Base-by-base conservation (phyloP, 306 rosid species). In the Chamaecrista fasciculata region DNA sequence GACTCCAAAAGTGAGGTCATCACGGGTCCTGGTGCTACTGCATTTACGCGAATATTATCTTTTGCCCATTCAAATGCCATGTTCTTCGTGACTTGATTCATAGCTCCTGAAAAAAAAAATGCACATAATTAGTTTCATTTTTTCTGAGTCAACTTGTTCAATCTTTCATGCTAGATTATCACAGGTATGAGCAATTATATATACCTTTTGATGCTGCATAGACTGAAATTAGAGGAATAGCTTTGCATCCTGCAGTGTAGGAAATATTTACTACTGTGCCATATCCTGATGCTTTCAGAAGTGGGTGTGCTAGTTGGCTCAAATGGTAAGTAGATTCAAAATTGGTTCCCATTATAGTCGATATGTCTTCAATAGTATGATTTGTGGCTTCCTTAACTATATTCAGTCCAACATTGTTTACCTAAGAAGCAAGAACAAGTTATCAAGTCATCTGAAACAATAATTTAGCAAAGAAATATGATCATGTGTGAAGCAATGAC, bases 21-120 rank as follows among this genome's bases (percentile, higher is more conserved):
- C 10, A 72, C 68, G 10, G 55, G 5, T 73, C 90, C 82, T 9
- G 96, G 89, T 53, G 90, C 89, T 8, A 89, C 90, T 39, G 62
- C 75, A 67, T 80, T 89, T 11, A 76, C 56, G 2, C 92, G 84
- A 50, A 84, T 86, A 5, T 74, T 76, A 67, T 89, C 96, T 80
- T 78, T 81, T 40, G 85, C 89, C 96, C 96, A 89, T 67, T 89
- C 93, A n/a, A 83, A 63, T 7, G 93, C 91, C 40, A 86, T 43
- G 77, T 83, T 89, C 75, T 48, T 85, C 9, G 87, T 78, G 10
- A 85, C 6, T 43, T 84, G 90, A 50, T 80, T 80, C 20, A 84
- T 69, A 2, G 86, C 92, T 18, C 79, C 89, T 87, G 74, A 42
- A 40, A 2, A 8, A 24, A n/a, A 16, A 50, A 0, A 39, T 16